Base-by-base conservation (phyloP, 306 rosid species). In the Fagus crenata region DNA sequence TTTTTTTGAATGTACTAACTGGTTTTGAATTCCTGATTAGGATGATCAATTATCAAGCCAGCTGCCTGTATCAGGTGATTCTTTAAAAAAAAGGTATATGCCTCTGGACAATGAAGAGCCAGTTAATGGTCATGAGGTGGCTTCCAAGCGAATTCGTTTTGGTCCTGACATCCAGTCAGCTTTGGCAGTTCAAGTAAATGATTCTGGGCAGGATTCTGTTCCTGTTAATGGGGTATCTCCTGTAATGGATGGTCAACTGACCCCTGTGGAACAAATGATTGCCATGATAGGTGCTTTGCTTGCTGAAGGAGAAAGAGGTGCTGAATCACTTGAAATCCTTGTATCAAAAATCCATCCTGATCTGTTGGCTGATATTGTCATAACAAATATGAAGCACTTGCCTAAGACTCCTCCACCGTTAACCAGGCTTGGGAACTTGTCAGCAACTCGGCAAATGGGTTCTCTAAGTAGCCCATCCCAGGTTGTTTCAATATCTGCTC, bases 261-360 rank as follows among this genome's bases (percentile, higher is more conserved):
- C 87, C 82, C 97, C 97, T 49, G 99, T 89, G 79, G 99, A 95
- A 85, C 96, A 95, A 84, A 95, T 95, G 99, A 89, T 95, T 88
- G 89, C 97, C 2, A 78, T 95, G 84, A 95, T 95, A 76, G 97
- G 99, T 75, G 99, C 99, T 65, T 88, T 95, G 86, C 91, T 95
- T 78, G 99, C 97, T 80, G 99, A 95, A 87, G 99, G 99, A 75
- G 97, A 95, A 83, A 90, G 96, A 80, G 99, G 99, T 63, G 97
- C 92, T 43, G 96, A 95, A 80, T 92, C 99, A 67, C 97, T 95
- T 71, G 92, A 92, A 85, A 90, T 95, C 80, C 96, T 95, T 72
- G 80, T 95, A 75, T 95, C 99, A 22, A 83, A 93, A 81, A 86
- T 92, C 82, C 99, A 92, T 86, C 99, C 97, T 60, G 99, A 95